These are phyloP conservation scores for Diaporthe velutina DNA, from an alignment of 2,329 filamentous ascomycete species.

Conservation along the genomic window DNA sequence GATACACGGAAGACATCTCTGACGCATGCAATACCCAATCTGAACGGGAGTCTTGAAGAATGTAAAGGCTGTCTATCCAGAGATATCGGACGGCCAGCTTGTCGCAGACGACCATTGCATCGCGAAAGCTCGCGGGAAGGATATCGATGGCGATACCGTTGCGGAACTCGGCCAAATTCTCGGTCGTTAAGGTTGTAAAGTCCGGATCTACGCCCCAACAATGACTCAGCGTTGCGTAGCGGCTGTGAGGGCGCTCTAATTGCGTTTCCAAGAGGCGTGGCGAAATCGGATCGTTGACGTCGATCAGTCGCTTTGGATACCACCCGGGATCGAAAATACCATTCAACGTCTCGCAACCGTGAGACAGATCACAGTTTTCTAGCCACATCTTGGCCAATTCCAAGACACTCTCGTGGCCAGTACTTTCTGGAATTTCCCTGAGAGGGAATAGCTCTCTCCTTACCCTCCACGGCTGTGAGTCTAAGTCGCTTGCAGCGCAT, in stretches of 20 bases:
- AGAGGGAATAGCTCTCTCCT: conserved; percentile 4
- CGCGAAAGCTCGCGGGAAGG: conserved; percentile 17
- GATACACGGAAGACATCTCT: conserved; percentile 8
- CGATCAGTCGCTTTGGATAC: neutral
- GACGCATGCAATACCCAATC: conserved; percentile 18
- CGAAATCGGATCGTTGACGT: neutral
- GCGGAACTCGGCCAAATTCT: neutral
- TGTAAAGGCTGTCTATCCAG: conserved; percentile 27
- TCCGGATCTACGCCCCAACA: neutral
- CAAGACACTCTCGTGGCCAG: neutral
- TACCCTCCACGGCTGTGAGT: conserved; percentile 10
- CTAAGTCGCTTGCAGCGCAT: neutral
- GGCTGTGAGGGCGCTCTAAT: neutral
- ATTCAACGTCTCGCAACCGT: neutral
- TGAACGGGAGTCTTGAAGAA: conserved; percentile 6
- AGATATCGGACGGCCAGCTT: neutral
- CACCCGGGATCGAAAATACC: neutral
- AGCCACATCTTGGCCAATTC: neutral
- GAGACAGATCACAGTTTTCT: neutral
- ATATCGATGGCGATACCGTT: neutral
- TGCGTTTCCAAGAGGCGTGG: neutral
- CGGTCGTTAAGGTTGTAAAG: neutral
- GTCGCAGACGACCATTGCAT: neutral
- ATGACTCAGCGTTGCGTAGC: conserved; percentile 12
- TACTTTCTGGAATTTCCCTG: neutral